A percentile compares a stretch with the other conserved stretches of the same genome.
Conservation (phyloP, 805 yeast genomes). For the Teunomyces panamensis region DNA sequence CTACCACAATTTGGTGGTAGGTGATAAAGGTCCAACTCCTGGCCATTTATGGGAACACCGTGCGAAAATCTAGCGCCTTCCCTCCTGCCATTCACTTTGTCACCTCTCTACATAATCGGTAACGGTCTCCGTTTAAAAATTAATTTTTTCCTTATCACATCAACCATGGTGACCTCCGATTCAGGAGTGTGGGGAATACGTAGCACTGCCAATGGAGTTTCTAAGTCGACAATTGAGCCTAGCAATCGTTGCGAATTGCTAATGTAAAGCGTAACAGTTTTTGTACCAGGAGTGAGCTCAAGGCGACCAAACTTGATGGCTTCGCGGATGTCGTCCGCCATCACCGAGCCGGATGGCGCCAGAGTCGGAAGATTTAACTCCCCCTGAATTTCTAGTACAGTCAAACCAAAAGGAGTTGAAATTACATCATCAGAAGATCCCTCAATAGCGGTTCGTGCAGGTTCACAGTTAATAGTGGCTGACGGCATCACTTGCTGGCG, state of each 20-base stretch:
- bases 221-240: constrained; percentile 57
- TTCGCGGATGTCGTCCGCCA: constrained; percentile 32
- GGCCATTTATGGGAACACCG: constrained; percentile 6
- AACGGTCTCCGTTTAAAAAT: constrained; percentile 68
- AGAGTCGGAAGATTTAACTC: constrained; percentile 49
- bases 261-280: constrained; percentile 54
- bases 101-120: constrained; percentile 60
- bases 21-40: constrained; percentile 10
- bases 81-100: not conserved
- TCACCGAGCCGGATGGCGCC: constrained; percentile 33
- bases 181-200: constrained; percentile 32
- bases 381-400: constrained; percentile 71
- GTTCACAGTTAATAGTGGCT: constrained; percentile 8
- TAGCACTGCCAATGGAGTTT: constrained; percentile 64
- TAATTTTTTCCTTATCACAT: constrained; percentile 56
- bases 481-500: constrained; percentile 10
- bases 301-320: constrained; percentile 53
- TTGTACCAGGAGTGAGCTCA: constrained; percentile 39
- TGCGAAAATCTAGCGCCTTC: not conserved
- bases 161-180: constrained; percentile 45
- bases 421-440: constrained; percentile 20
- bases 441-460: constrained; percentile 4
- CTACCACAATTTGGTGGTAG: constrained; percentile 23
- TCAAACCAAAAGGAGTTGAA: constrained; percentile 56
- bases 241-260: constrained; percentile 69